Evolutionary conservation across 2,329 filamentous ascomycete genomes (phyloP).

Genomic region (Fusarium sp.): DNA sequence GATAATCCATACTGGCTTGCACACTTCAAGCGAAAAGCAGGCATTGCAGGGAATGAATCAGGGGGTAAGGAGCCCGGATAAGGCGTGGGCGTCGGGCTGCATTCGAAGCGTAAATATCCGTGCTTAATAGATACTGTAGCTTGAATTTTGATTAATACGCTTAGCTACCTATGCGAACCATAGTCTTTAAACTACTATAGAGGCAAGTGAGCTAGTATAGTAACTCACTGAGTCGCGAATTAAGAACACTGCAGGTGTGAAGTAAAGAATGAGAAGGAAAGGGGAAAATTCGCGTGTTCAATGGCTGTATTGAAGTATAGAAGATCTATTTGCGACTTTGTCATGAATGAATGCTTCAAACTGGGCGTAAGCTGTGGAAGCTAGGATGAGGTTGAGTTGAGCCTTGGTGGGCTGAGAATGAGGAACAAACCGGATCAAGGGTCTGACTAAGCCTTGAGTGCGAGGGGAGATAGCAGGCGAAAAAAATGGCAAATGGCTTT

Average conservation of each 20-base stretch:
- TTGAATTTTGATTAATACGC: background rate
- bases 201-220: too few relatives aligned
- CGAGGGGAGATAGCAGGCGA: background rate
- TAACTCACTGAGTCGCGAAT: background rate
- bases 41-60: background rate
- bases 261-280: background rate
- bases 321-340: background rate
- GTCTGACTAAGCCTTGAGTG: background rate
- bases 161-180: background rate
- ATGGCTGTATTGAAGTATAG: fast-evolving
- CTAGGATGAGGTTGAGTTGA: background rate
- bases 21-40: background rate
- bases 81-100: background rate
- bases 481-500: background rate
- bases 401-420: background rate
- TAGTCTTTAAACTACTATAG: background rate
- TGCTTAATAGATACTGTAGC: background rate
- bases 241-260: background rate
- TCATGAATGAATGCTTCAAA: background rate
- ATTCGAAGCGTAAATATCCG: background rate
- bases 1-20: constrained; percentile 10
- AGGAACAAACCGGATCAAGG: background rate
- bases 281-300: background rate
- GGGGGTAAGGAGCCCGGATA: background rate
- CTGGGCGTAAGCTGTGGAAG: background rate